These are phyloP conservation scores for Plantago elongata DNA, from an alignment of 257 asterid species.

Conservation along the genomic window DNA sequence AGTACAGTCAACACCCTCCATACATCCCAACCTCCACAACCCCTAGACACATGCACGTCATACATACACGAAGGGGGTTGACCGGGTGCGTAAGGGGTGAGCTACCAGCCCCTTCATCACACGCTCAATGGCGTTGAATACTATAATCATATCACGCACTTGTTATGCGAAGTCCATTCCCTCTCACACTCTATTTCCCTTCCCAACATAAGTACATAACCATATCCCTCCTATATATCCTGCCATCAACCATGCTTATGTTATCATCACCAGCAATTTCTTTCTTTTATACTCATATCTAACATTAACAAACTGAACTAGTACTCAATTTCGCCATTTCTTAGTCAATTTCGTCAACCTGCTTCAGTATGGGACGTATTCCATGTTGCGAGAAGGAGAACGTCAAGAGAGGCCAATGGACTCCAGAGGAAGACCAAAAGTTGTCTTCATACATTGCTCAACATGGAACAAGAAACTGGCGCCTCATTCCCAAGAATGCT, in stretches of 20 bases:
- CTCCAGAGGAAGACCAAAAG: conserved; percentile 94
- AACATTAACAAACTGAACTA: not conserved
- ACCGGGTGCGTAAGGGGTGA: conserved; percentile 62
- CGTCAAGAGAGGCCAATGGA: conserved; percentile 94
- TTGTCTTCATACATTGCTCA: conserved; percentile 91
- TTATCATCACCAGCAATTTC: conserved; percentile 12
- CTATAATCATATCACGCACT: conserved; percentile 70
- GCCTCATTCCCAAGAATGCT: conserved; percentile 95
- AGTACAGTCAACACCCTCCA: conserved; percentile 15
- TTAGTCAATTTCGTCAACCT: not conserved
- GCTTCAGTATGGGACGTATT: conserved; percentile 56
- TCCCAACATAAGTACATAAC: conserved; percentile 20
- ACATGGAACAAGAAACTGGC: conserved; percentile 94
- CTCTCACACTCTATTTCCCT: conserved; percentile 8
- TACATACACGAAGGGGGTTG: conserved; percentile 35
- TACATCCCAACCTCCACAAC: not conserved
- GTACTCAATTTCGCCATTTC: not conserved
- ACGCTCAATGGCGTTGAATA: conserved; percentile 91
- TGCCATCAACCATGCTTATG: conserved; percentile 14
- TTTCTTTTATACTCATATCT: not conserved
- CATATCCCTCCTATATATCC: conserved; percentile 26
- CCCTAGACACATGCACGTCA: not conserved
- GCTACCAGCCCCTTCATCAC: conserved; percentile 70
- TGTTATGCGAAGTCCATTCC: conserved; percentile 32
- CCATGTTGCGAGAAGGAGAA: conserved; percentile 94